Base-by-base conservation (phyloP, 2,329 filamentous ascomycete species). In the Fusarium coicis region DNA sequence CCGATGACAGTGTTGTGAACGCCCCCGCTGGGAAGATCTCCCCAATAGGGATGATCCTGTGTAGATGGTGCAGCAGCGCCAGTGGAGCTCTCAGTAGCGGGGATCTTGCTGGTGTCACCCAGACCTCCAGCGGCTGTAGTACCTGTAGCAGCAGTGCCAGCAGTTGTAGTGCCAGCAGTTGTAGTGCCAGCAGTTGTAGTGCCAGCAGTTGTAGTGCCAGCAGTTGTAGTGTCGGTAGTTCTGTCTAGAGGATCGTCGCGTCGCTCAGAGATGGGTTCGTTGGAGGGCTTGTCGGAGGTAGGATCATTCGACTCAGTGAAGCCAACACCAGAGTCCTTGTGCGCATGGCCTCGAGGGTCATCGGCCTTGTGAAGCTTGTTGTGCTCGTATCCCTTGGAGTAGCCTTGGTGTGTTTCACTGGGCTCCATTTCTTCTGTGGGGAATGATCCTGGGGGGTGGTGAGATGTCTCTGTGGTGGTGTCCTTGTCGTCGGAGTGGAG, bases 331-430 rank as follows among this genome's bases (percentile, higher is more conserved):
- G 74, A 73, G 16, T 76, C 74, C 4, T 60, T 70, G 40, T 74
- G 46, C 1, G 52, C 71, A 7, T 76, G 71, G 2, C 74, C 61
- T 19, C 74, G 66, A 44, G 74, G 72, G 23, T 76, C 74, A 1
- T 74, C 59, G 6, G 72, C 10, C 40, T 76, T 76, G 59, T 76
- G 74, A 32, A 76, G 50, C 46, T 76, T 76, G 50, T 66, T 74
- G 5, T 74, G 73, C 10, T 76, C 66, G 7, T 69, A 19, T 28
- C 59, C 23, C 19, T 61, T 66, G 11, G 68, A 58, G 32, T 56
- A 70, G 4, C 52, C 58, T 21, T 58, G 18, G 12, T 30, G 32
- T 15, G 44, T 58, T 16, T 74, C 64, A 15, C 58, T 52, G 18
- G 65, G 49, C 28, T 60, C 61, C 63, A 68, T 66, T 10, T 72